Conservation (phyloP, 805 yeast genomes). For the Cyberlindnera maritima region DNA sequence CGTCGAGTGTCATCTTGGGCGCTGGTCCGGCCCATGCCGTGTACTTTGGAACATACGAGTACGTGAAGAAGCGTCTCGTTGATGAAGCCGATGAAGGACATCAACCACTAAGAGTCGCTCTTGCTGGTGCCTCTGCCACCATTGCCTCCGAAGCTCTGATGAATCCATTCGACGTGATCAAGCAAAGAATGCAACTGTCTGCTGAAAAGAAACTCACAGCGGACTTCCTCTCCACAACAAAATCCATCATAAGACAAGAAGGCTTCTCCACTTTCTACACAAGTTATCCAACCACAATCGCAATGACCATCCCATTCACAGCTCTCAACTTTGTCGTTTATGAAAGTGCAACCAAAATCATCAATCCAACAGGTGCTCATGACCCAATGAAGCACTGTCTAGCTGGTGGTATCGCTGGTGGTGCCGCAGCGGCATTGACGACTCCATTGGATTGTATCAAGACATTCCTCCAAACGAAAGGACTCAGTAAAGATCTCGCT, state of each 20-base stretch:
- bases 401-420: slow-evolving; percentile 93
- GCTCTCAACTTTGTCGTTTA: slow-evolving; percentile 91
- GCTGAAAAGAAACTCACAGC: slow-evolving; percentile 10
- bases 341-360: slow-evolving; percentile 68
- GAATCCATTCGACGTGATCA: slow-evolving; percentile 96
- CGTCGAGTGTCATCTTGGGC: slow-evolving; percentile 84
- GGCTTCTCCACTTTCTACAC: slow-evolving; percentile 79
- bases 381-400: slow-evolving; percentile 93
- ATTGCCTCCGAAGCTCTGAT: slow-evolving; percentile 87
- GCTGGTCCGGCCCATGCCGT: slow-evolving; percentile 99
- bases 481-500: slow-evolving; percentile 40
- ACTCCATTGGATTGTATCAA: slow-evolving; percentile 93
- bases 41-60: slow-evolving; percentile 91
- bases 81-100: slow-evolving; percentile 37
- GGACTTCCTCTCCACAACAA: slow-evolving; percentile 16
- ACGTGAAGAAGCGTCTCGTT: slow-evolving; percentile 42
- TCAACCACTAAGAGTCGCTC: slow-evolving; percentile 79
- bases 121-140: slow-evolving; percentile 93
- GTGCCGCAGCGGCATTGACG: slow-evolving; percentile 89
- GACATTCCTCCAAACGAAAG: slow-evolving; percentile 84
- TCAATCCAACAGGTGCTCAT: slow-evolving; percentile 75
- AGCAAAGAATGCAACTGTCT: slow-evolving; percentile 85
- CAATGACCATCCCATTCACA: slow-evolving; percentile 91
- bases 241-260: slow-evolving; percentile 39
- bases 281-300: slow-evolving; percentile 92